Evolutionary conservation across 805 yeast species (phyloP).

Genomic region (Lipomyces orientalis): DNA sequence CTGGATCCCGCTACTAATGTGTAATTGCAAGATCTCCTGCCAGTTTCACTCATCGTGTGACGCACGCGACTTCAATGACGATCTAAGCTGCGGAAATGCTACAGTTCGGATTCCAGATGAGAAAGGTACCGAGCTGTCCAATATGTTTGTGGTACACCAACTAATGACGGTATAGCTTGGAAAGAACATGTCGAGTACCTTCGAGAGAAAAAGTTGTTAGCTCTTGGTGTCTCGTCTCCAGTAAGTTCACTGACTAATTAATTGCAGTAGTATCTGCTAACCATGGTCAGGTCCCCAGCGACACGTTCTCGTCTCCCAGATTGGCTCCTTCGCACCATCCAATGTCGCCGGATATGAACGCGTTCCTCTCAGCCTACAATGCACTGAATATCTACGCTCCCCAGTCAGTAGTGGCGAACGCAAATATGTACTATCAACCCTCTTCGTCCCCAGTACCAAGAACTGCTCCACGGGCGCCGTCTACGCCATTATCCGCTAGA

Average conservation of each 20-base stretch:
- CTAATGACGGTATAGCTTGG: conserved; percentile 3
- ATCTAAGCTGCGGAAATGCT: conserved; percentile 14
- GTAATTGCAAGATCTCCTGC: neutral
- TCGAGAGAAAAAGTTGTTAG: neutral
- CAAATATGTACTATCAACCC: neutral
- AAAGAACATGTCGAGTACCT: neutral
- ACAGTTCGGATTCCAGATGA: conserved; percentile 17
- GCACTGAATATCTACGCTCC: neutral
- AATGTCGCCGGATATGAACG: conserved; percentile 5
- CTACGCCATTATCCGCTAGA: conserved; percentile 23
- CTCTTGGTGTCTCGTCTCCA: conserved; percentile 8
- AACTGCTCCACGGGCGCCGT: neutral
- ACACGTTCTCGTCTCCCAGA: neutral
- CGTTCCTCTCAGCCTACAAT: neutral
- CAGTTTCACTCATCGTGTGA: neutral
- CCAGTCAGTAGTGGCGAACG: neutral
- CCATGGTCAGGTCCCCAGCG: neutral
- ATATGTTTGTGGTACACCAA: neutral
- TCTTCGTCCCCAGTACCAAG: neutral
- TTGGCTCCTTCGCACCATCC: neutral
- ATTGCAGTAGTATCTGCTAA: neutral
- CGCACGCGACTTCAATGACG: conserved; percentile 12
- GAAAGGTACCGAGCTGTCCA: conserved; percentile 3
- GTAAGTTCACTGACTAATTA: neutral
- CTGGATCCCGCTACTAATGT: neutral